Evolutionary conservation across 202 grass and related monocot genomes (phyloP), one percentile per base, ranked within the genome.

Genomic region (Miscanthus sacchariflorus): DNA sequence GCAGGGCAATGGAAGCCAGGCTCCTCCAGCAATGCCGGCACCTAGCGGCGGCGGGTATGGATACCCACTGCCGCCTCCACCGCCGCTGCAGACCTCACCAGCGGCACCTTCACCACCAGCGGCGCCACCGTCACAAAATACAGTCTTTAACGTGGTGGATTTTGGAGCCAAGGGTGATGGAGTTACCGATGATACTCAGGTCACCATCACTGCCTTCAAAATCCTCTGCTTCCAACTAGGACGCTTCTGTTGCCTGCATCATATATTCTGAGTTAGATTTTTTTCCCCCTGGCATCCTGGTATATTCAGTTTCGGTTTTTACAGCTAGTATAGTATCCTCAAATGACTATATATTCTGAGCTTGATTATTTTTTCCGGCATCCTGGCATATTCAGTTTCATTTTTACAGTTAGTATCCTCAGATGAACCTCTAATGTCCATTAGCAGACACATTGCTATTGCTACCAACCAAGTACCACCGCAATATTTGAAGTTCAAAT

Each of bases 131-230:
- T 84, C 83, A 10, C 70, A 80, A 0, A 77, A n/a, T 25, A 79
- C 63, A 12, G 46, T 89, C 72, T 98, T 88, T 66, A 91, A 85
- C 71, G 95, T 98, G 61, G 81, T 95, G 79, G 88, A 91, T 21
- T 98, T 91, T 68, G 93, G 93, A 42, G 95, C 91, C 7, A 85
- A 85, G 67, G 95, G 91, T 59, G 93, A 98, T 81, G 95, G 93
- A 81, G 73, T 90, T 77, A 92, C 87, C 21, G 95, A 98, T 86
- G 95, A 98, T 85, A 98, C 95, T 10, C 87, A 98, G 93, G 95
- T 95, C 40, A 80, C 46, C 54, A 66, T 23, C 77, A 72, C 84
- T 86, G 21, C 81, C 71, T 76, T 49, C 9, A 15, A 72, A 59
- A 39, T 50, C 1, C 33, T 58, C 46, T 44, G 67, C 63, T 79